These are phyloP conservation scores for Saxophila tyrrhenica DNA, from an alignment of 495 filamentous ascomycete genomes.

Conservation along the genomic window DNA sequence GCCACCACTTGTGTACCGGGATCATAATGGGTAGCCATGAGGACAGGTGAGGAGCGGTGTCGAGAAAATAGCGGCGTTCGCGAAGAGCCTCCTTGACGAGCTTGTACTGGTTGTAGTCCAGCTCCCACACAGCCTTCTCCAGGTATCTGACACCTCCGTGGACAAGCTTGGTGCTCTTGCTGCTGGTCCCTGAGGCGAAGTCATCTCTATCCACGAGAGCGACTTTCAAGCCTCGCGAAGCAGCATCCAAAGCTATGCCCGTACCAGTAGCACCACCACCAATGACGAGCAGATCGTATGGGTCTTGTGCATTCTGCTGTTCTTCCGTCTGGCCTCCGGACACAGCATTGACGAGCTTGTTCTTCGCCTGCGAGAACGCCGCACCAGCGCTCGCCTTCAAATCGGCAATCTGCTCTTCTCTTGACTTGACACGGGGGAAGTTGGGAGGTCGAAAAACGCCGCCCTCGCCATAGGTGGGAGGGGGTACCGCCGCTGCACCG, in stretches of 20 bases:
- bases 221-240: slow-evolving; percentile 82
- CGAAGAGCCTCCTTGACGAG: slow-evolving; percentile 90
- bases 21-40: slow-evolving; percentile 97
- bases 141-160: slow-evolving; percentile 94
- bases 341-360: slow-evolving; percentile 23
- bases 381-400: slow-evolving; percentile 37
- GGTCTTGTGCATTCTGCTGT: slow-evolving; percentile 21
- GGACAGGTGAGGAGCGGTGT: slow-evolving; percentile 90
- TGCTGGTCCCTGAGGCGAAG: slow-evolving; percentile 86
- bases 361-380: slow-evolving; percentile 18
- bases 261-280: slow-evolving; percentile 87
- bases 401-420: slow-evolving; percentile 53
- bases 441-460: slow-evolving; percentile 69
- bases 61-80: slow-evolving; percentile 90
- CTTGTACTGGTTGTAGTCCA: slow-evolving; percentile 91
- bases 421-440: slow-evolving; percentile 66
- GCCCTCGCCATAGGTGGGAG: slow-evolving; percentile 65
- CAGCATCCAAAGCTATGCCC: slow-evolving; percentile 89
- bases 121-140: slow-evolving; percentile 92
- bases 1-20: slow-evolving; percentile 91
- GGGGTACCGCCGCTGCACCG: slow-evolving; percentile 67
- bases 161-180: slow-evolving; percentile 94
- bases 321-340: slow-evolving; percentile 28
- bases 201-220: slow-evolving; percentile 93
- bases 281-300: slow-evolving; percentile 84